phyloP scores from a whole-genome alignment of 1,284 basidiomycete species.

The Leucoagaricus sp. region DNA sequence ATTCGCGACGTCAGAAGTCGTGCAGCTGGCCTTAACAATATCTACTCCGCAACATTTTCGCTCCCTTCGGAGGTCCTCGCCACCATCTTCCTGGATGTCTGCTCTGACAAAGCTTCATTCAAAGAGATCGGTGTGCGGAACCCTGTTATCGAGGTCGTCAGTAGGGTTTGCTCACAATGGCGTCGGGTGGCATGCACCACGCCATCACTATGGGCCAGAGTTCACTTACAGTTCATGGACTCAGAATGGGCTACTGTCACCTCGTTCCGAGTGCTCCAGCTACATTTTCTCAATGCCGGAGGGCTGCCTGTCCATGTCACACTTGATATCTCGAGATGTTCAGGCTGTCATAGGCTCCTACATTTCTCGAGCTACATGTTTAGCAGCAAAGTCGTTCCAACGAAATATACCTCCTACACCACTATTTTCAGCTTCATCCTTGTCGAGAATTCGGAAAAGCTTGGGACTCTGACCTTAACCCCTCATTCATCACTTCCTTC shows the following conservation, averaged over 20 bases:
- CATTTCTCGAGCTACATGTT: neutral
- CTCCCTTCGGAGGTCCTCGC: neutral
- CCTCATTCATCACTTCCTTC: neutral
- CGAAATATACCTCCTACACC: neutral
- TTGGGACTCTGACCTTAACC: neutral
- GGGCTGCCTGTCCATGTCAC: neutral
- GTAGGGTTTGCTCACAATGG: neutral
- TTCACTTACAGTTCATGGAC: neutral
- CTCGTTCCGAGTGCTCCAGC: neutral
- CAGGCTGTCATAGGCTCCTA: neutral
- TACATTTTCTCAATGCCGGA: neutral
- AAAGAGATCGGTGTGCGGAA: neutral
- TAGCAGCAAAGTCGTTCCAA: neutral
- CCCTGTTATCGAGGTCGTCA: neutral
- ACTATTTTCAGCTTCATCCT: neutral
- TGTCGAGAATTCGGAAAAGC: neutral
- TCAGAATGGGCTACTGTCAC: neutral
- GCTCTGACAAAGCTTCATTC: neutral
- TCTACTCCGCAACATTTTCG: neutral
- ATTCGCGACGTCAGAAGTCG: neutral
- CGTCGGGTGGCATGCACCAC: neutral
- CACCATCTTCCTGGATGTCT: neutral
- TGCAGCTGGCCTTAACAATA: neutral
- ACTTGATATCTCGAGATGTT: neutral
- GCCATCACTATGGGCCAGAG: neutral